Evolutionary conservation across 192 early-diverging fungal genomes (phyloP), one percentile per base, ranked within the genome.

Genomic region (Ramicandelaber brevisporus): DNA sequence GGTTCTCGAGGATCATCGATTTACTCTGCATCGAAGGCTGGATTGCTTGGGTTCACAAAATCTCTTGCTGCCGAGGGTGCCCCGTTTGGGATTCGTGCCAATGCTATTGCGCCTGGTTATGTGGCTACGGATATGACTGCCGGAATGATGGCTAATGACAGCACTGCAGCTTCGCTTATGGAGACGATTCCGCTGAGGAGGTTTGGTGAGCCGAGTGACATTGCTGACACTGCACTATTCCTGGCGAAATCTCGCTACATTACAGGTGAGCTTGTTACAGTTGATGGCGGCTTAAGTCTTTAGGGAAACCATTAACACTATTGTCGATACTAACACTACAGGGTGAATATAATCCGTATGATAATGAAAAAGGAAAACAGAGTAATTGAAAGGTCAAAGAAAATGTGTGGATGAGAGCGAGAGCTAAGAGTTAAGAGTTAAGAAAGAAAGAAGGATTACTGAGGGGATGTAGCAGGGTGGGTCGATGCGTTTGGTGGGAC

Each of bases 11-110:
- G 52, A 9, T 46, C 48, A 46, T 42, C 62, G 2, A 61, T 63
- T 8, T 90, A 90, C 46, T 61, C 68, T 33, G 83, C 86, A 1
- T 62, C 78, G 23, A 90, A 90, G 46, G 70, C 79, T 2, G 86
- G 78, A 4, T 32, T 85, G 11, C 54, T 88, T 11, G 83, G 78
- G 14, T 84, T 80, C 40, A 76, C 84, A 12, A 73, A 78, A 31
- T 61, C 79, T 3, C 47, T 86, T 11, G 76, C 86, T 5, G 69
- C 62, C 40, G 86, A 90, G 37, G 40, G 83, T 2, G 82, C 70
- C 1, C 58, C 65, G 7, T 42, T 52, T 1, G 58, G 63, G 8
- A 57, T 90, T 8, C 48, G 77, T 12, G 82, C 76, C 5, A 85
- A 83, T 55, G 59, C 61, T 3, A 63, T 90, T 44, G 71, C 79